Conservation (phyloP, 2,329 filamentous ascomycete genomes). For the Hirsutella thompsonii region DNA sequence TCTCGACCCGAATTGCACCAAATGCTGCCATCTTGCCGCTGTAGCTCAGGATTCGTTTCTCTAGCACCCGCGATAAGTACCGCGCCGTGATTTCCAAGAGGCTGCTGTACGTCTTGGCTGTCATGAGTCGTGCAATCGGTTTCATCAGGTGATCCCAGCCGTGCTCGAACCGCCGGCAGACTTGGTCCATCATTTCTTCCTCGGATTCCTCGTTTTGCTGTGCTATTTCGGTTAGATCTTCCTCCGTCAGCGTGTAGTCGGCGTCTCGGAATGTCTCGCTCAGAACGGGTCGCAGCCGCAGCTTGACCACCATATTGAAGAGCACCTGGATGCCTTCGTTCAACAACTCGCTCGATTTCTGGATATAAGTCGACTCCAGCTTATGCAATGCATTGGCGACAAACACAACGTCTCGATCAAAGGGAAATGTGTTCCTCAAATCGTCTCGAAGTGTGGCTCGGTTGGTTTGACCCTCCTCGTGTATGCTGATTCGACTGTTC, state of each 20-base stretch:
- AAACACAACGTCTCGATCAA: conserved; percentile 58
- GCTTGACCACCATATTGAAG: conserved; percentile 77
- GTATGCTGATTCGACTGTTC: conserved; percentile 43
- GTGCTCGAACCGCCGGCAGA: conserved; percentile 67
- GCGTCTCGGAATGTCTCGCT: conserved; percentile 83
- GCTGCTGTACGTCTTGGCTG: conserved; percentile 59
- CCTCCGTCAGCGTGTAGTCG: conserved; percentile 63
- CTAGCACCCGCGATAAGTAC: conserved; percentile 66
- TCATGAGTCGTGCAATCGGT: conserved; percentile 76
- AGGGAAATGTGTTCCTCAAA: conserved; percentile 61
- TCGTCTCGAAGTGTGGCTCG: conserved; percentile 24
- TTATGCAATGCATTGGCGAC: conserved; percentile 56
- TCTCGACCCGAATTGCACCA: conserved; percentile 70
- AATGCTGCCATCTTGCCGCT: conserved; percentile 68
- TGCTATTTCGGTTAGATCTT: conserved; percentile 44
- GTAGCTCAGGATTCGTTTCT: conserved; percentile 77
- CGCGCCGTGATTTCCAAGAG: conserved; percentile 61
- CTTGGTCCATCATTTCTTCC: conserved; percentile 47
- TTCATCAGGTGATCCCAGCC: conserved; percentile 79
- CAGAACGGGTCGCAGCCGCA: conserved; percentile 71
- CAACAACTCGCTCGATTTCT: conserved; percentile 71
- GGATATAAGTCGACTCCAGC: conserved; percentile 58
- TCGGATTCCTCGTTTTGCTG: conserved; percentile 40
- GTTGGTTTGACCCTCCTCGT: conserved; percentile 24
- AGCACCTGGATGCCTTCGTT: conserved; percentile 75